These are phyloP conservation scores for Paraphoma sp. DNA, from an alignment of 2,329 filamentous ascomycete species.

Conservation along the genomic window DNA sequence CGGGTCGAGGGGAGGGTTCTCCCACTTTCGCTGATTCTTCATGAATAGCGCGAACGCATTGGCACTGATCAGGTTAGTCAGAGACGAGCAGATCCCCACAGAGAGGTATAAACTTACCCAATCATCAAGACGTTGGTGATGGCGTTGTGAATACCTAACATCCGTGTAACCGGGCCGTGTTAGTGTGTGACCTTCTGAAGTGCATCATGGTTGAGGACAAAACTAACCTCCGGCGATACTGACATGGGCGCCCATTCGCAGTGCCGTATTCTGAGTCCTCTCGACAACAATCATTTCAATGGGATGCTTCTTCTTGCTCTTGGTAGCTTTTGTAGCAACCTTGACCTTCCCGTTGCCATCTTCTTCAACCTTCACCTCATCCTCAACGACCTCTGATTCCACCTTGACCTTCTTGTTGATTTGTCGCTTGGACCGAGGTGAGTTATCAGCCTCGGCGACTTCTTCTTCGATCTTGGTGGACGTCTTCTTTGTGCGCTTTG, in stretches of 20 bases:
- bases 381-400: conserved; percentile 18
- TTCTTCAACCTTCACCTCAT: conserved; percentile 15
- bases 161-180: conserved; percentile 22
- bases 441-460: conserved; percentile 6
- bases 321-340: conserved; percentile 39
- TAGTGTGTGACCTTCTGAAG: conserved; percentile 13
- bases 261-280: conserved; percentile 74
- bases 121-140: conserved; percentile 79
- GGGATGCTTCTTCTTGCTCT: conserved; percentile 53
- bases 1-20: conserved; percentile 75
- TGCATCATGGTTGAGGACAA: neutral
- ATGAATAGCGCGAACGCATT: conserved; percentile 96
- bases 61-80: conserved; percentile 59
- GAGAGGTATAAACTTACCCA: conserved; percentile 53
- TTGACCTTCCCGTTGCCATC: conserved; percentile 51
- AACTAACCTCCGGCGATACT: conserved; percentile 82
- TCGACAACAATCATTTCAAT: conserved; percentile 60
- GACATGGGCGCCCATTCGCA: conserved; percentile 93
- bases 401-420: conserved; percentile 24
- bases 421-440: conserved; percentile 19
- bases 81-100: neutral
- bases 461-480: conserved; percentile 4
- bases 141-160: conserved; percentile 83
- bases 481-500: conserved; percentile 23
- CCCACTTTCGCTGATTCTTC: conserved; percentile 96